Conservation (phyloP, 371 early-diverging fungal species). For the Fennellomyces sp. region DNA sequence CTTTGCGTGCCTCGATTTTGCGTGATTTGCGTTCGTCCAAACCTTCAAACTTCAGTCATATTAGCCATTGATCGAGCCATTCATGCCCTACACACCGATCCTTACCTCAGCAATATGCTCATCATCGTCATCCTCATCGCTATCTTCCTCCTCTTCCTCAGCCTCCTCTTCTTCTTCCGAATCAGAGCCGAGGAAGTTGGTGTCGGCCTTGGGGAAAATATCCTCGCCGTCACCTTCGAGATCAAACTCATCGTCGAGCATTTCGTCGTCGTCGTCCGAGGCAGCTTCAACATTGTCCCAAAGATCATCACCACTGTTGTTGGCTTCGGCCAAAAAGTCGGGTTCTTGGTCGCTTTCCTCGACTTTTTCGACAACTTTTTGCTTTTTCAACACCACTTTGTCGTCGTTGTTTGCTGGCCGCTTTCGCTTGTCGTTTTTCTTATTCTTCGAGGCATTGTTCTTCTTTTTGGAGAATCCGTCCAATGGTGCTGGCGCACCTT, state of each 20-base stretch:
- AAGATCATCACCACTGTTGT: constrained; percentile 27
- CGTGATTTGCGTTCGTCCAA: constrained; percentile 77
- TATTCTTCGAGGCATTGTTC: constrained; percentile 3
- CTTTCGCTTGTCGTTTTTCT: constrained; percentile 25
- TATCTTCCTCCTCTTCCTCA: constrained; percentile 29
- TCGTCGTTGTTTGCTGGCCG: constrained; percentile 33
- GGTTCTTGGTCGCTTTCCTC: constrained; percentile 26
- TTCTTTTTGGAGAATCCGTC: constrained; percentile 10
- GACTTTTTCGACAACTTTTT: constrained; percentile 34
- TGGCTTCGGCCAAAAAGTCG: constrained; percentile 7
- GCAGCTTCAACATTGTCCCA: constrained; percentile 58
- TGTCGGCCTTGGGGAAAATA: constrained; percentile 53
- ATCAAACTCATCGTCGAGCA: constrained; percentile 37
- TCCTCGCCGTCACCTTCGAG: constrained; percentile 34
- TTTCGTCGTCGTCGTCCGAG: constrained; percentile 49
- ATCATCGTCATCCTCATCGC: constrained; percentile 36
- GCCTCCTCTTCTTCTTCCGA: constrained; percentile 52
- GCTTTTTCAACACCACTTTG: constrained; percentile 34
- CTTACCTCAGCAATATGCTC: constrained; percentile 31
- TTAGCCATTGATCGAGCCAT: too few relatives aligned
- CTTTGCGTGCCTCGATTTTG: constrained; percentile 64
- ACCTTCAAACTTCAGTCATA: constrained; percentile 30
- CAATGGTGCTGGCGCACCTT: constrained; percentile 25
- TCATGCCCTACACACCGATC: too few relatives aligned
- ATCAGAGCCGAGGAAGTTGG: constrained; percentile 59